Evolutionary conservation across 495 filamentous ascomycete species (phyloP).

Genomic region (Neurospora sublineolata): DNA sequence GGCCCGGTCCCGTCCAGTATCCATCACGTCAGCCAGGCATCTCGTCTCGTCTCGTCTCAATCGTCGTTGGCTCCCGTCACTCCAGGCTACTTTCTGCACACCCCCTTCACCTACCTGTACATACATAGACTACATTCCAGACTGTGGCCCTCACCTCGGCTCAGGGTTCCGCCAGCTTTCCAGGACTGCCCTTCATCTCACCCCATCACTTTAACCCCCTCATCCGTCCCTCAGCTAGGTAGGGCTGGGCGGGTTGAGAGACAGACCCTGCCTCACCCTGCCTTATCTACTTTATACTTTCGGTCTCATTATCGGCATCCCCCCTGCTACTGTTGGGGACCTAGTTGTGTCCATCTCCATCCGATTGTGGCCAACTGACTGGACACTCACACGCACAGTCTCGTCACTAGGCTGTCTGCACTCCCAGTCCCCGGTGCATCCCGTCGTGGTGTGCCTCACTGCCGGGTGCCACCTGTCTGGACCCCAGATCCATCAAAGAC

Average conservation of each 20-base stretch:
- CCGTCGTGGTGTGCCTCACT: not conserved
- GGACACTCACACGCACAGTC: not conserved
- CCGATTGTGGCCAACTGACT: not conserved
- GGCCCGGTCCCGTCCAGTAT: not conserved
- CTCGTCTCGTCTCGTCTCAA: not conserved
- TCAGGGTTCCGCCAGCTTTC: not conserved
- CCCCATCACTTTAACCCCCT: not conserved
- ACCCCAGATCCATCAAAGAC: conserved; percentile 5
- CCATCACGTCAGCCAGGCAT: not conserved
- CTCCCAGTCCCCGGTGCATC: conserved; percentile 5
- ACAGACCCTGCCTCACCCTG: not conserved
- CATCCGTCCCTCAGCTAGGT: not conserved
- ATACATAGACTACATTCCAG: not conserved
- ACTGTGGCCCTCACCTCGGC: not conserved
- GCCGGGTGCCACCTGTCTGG: conserved; percentile 8
- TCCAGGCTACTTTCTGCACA: not conserved
- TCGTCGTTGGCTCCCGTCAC: not conserved
- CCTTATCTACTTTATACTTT: not conserved
- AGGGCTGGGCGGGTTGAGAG: not conserved
- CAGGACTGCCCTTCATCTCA: not conserved
- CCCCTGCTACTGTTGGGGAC: not conserved
- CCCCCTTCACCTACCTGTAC: not conserved
- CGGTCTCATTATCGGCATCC: not conserved
- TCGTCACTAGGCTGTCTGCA: not conserved
- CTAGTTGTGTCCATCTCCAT: not conserved